These are phyloP conservation scores for Mycena latifolia DNA, from an alignment of 768 basidiomycete species.

Conservation along the genomic window DNA sequence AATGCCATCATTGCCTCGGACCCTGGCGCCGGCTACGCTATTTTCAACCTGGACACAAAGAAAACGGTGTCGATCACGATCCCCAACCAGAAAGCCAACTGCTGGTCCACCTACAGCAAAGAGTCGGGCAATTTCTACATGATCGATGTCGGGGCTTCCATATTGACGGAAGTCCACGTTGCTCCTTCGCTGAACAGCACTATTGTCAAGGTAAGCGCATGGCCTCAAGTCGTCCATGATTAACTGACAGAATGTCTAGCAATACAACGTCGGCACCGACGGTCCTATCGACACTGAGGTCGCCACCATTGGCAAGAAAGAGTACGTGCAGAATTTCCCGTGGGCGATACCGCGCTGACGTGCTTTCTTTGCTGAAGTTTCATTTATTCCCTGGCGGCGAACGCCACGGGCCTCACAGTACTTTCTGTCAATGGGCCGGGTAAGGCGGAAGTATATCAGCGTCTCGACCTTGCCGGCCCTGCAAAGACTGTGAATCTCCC, in stretches of 20 bases:
- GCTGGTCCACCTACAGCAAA: conserved; percentile 39
- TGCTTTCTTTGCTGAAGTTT: conserved; percentile 45
- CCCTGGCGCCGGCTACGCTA: conserved; percentile 32
- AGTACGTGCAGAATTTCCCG: conserved; percentile 1
- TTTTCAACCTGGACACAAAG: conserved; percentile 25
- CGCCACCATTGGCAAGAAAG: conserved; percentile 25
- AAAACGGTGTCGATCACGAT: conserved; percentile 19
- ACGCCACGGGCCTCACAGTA: conserved; percentile 54
- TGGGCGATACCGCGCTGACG: not conserved
- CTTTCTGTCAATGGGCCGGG: conserved; percentile 54
- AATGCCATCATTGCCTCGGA: conserved; percentile 29
- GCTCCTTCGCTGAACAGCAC: conserved; percentile 14
- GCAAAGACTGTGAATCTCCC: conserved; percentile 42
- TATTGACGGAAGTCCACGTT: conserved; percentile 39
- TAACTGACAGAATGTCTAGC: conserved; percentile 1
- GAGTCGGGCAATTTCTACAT: conserved; percentile 43
- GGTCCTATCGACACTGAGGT: conserved; percentile 24
- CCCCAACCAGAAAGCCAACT: conserved; percentile 34
- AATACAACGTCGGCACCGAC: conserved; percentile 21
- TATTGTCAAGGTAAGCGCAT: conserved; percentile 22
- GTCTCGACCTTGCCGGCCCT: conserved; percentile 40
- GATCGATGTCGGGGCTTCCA: conserved; percentile 37
- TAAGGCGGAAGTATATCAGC: conserved; percentile 34
- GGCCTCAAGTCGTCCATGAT: not conserved
- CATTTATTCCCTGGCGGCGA: conserved; percentile 54